A percentile compares a stretch with the other conserved stretches of the same genome.
These are phyloP conservation scores for Diaporthe citrichinensis DNA, from an alignment of 2,329 filamentous ascomycete species.

Conservation along the genomic window DNA sequence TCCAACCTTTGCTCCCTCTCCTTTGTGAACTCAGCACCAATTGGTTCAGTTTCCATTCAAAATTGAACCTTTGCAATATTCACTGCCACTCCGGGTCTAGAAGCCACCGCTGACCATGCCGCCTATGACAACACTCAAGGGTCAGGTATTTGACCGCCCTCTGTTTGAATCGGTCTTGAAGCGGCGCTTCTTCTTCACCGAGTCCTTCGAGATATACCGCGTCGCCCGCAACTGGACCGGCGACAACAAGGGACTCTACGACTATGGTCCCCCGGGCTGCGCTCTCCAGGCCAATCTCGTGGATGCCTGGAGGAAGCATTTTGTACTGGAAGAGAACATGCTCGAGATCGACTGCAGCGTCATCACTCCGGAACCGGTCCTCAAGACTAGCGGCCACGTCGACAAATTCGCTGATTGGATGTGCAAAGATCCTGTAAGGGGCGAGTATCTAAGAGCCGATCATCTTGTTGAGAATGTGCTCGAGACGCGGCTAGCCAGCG, in stretches of 20 bases:
- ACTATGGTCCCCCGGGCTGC: slow-evolving; percentile 92
- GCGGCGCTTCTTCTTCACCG: slow-evolving; percentile 93
- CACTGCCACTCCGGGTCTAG: neutral
- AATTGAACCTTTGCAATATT: neutral
- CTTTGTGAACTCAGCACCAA: too few relatives aligned
- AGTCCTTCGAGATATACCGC: slow-evolving; percentile 94
- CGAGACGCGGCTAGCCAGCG: slow-evolving; percentile 83
- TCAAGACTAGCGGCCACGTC: slow-evolving; percentile 96
- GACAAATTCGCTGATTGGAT: slow-evolving; percentile 99
- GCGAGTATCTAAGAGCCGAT: slow-evolving; percentile 95
- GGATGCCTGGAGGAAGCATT: slow-evolving; percentile 93
- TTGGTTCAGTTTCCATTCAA: neutral
- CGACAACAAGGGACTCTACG: slow-evolving; percentile 81
- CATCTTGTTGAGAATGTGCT: slow-evolving; percentile 96
- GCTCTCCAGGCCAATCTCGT: slow-evolving; percentile 89
- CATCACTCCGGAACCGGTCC: slow-evolving; percentile 90
- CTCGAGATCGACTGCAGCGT: slow-evolving; percentile 95
- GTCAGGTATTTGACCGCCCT: neutral
- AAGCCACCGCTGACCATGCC: neutral
- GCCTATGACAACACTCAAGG: neutral
- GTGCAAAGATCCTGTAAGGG: slow-evolving; percentile 98
- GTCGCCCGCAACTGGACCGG: slow-evolving; percentile 66
- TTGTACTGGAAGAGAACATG: slow-evolving; percentile 94
- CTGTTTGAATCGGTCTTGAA: slow-evolving; percentile 16
- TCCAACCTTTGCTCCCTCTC: neutral